Evolutionary conservation across 345 rosid genomes (phyloP).

Genomic region (Populus pruinosa): DNA sequence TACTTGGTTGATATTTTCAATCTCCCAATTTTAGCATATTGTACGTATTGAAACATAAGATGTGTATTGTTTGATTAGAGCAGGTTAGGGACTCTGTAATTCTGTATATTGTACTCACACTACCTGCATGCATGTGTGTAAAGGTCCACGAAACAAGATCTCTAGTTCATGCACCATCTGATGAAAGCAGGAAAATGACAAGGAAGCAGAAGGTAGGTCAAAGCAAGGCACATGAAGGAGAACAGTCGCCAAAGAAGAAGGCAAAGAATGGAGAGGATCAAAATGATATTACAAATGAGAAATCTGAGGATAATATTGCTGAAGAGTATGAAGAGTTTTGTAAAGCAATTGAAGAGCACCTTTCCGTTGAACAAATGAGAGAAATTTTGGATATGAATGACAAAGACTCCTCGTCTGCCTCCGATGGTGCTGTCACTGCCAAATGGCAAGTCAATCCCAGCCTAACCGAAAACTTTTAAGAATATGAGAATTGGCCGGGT

Average conservation of each 20-base stretch:
- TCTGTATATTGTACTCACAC: background rate
- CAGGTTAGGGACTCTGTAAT: background rate
- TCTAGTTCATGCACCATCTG: constrained; percentile 44
- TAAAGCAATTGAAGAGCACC: constrained; percentile 45
- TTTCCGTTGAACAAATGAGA: constrained; percentile 55
- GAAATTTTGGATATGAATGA: constrained; percentile 58
- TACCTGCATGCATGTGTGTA: background rate
- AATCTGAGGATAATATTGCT: constrained; percentile 20
- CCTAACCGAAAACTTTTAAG: background rate
- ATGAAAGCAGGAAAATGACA: constrained; percentile 60
- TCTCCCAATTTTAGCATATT: background rate
- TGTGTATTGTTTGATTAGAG: background rate
- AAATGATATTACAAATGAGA: constrained; percentile 19
- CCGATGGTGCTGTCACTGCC: constrained; percentile 28
- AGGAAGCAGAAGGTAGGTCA: constrained; percentile 89
- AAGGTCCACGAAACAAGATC: constrained; percentile 82
- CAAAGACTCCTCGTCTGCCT: constrained; percentile 57
- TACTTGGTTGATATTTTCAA: background rate
- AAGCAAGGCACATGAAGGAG: constrained; percentile 49
- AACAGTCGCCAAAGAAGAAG: constrained; percentile 65
- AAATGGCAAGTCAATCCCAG: constrained; percentile 36
- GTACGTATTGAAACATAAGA: background rate
- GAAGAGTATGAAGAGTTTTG: constrained; percentile 53
- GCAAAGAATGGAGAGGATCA: constrained; percentile 31
- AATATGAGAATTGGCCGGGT: background rate